Conservation (phyloP, 371 early-diverging fungal species). For the Phascolomyces articulosus region DNA sequence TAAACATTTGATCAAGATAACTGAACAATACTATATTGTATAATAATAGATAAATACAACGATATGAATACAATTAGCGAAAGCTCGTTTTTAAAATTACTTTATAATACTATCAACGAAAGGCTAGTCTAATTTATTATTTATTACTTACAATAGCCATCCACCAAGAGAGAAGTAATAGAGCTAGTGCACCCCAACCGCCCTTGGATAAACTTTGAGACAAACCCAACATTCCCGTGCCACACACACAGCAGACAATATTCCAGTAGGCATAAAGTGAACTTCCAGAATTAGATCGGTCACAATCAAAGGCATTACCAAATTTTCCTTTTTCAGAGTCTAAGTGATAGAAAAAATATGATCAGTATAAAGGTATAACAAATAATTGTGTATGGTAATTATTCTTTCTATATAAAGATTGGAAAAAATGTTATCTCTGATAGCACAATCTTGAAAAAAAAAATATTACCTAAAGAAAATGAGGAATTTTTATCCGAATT, state of each 20-base stretch:
- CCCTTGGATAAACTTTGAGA: constrained; percentile 77
- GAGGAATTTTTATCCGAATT: background rate
- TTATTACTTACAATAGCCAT: constrained; percentile 68
- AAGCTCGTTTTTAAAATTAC: too few species aligned
- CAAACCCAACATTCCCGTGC: constrained; percentile 82
- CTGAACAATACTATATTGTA: constrained; percentile 29
- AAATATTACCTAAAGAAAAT: background rate
- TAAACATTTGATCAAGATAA: constrained; percentile 40
- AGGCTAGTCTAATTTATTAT: too few species aligned
- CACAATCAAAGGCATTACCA: constrained; percentile 4
- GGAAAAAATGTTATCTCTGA: too few species aligned
- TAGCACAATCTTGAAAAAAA: too few species aligned
- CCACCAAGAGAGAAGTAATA: constrained; percentile 72
- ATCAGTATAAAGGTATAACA: too few species aligned
- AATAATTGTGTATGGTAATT: too few species aligned
- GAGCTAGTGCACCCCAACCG: constrained; percentile 77
- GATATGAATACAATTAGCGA: too few species aligned
- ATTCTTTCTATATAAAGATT: too few species aligned
- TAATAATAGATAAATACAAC: too few species aligned
- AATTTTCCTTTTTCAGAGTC: background rate
- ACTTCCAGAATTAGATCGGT: constrained; percentile 20
- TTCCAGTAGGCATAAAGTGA: constrained; percentile 57
- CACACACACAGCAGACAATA: constrained; percentile 76
- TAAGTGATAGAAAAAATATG: too few species aligned
- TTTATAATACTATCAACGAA: too few species aligned